Evolutionary conservation across 1,284 basidiomycete species (phyloP), one percentile per base, ranked within the genome.

Genomic region (Puccinia polysora): DNA sequence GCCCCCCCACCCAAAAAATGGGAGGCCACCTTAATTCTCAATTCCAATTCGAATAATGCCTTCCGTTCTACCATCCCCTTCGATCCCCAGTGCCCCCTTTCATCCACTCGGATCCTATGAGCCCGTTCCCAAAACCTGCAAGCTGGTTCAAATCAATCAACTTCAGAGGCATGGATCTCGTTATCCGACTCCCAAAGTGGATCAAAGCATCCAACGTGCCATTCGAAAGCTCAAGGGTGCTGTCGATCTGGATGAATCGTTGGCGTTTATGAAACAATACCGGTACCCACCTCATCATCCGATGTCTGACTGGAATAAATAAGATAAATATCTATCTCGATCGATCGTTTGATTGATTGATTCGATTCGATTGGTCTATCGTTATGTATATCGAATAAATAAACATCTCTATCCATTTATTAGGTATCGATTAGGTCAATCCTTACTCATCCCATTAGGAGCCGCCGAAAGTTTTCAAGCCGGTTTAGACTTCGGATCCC

Each of bases 161-260:
- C 6, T 69, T 32, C 65, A 69, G 45, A 38, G 65, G 47, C 65
- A 69, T 59, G 65, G 65, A 2, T 49, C 52, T 10, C 52, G 65
- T 34, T 69, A 69, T 50, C 65, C 65, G 5, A 69, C 65, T n/a
- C 12, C 18, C 12, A 40, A 69, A 45, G 65, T 59, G 8, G 20
- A 38, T 6, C 30, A 10, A 14, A 59, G 20, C 2, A 69, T 69
- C 12, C 25, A 36, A 15, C 36, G 18, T 8, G 55, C 55, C 28
- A 28, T 69, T 3, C 15, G n/a, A 20, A 69, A 69, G 43, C 20
- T 69, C 12, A 18, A 36, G 34, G 4, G 34, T 1, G 38, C 40
- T 18, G 18, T 25, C 30, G 43, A 34, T 8, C 25, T 59, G 0
- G 25, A 69, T 34, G 28, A 58, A 36, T 56, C 55, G 3, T 28